Evolutionary conservation across 2,329 filamentous ascomycete species (phyloP), one percentile per base, ranked within the genome.

Genomic region (Ploettnerulaceae sp.): DNA sequence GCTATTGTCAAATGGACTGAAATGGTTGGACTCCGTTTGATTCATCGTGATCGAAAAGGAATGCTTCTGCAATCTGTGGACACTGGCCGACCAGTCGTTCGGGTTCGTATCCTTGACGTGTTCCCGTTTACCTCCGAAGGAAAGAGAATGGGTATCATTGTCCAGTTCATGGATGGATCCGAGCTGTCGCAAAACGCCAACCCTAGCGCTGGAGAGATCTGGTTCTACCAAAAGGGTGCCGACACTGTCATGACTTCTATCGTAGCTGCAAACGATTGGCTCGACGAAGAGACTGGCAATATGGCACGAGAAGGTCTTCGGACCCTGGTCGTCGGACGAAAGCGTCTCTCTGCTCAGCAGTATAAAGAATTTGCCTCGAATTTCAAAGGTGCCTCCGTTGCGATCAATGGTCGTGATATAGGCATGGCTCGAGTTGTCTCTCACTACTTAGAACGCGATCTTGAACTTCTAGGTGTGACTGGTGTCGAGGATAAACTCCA

Each of bases 241-340:
- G 94, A 98, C 64, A 97, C 93, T 0, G 91, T 98, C 54, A 98
- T 98, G 94, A 80, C 84, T n/a, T 77, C 84, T 3, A 97, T 98
- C 55, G 93, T 98, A 26, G 88, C 86, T 6, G 81, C 90, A 14
- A 98, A 97, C 62, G 93, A 98, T 69, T 98, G 93, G 94, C 80
- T 98, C 0, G 93, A 98, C 57, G 93, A 98, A 66, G 93, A 98
- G 66, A 97, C 93, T 0, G 88, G 89, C n/a, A 98, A 98, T 65
- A 98, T 98, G 94, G 94, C 94, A 5, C 82, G 93, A 37, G 94
- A 98, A 72, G 93, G 93, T 29, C 72, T 98, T 39, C 84, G 93
- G 48, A 98, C 93, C 0, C 75, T 98, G 5, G 93, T 98, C 5
- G 86, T 98, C 20, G 94, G 93, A n/a, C 81, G 94, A 36, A 95